Conservation (phyloP, 2,329 filamentous ascomycete genomes). For the Cucurbitaria berberidis region DNA sequence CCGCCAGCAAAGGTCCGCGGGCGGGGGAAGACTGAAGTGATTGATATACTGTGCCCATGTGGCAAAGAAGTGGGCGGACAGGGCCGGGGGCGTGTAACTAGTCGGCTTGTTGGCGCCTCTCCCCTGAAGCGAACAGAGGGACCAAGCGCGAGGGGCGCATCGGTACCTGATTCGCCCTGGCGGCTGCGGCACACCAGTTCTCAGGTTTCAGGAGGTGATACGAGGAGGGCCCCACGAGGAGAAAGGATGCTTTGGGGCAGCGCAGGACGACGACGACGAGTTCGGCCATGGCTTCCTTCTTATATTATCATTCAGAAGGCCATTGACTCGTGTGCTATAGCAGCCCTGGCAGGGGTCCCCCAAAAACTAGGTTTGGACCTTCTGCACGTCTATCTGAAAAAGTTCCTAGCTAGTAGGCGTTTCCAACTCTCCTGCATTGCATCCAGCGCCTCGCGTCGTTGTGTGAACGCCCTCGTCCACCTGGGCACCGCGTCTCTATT, state of each 20-base stretch:
- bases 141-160: conserved; percentile 12
- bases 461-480: conserved; percentile 6
- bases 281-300: neutral
- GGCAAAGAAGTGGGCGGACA: neutral
- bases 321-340: conserved; percentile 12
- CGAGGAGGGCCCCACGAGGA: neutral
- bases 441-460: neutral
- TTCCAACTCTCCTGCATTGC: conserved; percentile 16
- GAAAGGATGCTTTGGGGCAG: neutral
- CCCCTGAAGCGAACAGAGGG: conserved; percentile 6
- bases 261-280: neutral
- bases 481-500: conserved; percentile 3
- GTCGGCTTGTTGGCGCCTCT: neutral
- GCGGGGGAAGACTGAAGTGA: neutral
- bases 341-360: conserved; percentile 10
- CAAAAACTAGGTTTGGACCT: conserved; percentile 13
- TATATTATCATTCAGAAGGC: too few species aligned
- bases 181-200: conserved; percentile 7
- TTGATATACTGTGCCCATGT: conserved; percentile 12
- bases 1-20: conserved; percentile 1
- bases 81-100: neutral
- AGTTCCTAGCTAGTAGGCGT: conserved; percentile 10
- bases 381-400: conserved; percentile 18
- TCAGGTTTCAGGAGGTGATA: conserved; percentile 7
- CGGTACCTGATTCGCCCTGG: conserved; percentile 6